These are phyloP conservation scores for Cadophora gregata DNA, from an alignment of 2,329 filamentous ascomycete genomes.

Conservation along the genomic window DNA sequence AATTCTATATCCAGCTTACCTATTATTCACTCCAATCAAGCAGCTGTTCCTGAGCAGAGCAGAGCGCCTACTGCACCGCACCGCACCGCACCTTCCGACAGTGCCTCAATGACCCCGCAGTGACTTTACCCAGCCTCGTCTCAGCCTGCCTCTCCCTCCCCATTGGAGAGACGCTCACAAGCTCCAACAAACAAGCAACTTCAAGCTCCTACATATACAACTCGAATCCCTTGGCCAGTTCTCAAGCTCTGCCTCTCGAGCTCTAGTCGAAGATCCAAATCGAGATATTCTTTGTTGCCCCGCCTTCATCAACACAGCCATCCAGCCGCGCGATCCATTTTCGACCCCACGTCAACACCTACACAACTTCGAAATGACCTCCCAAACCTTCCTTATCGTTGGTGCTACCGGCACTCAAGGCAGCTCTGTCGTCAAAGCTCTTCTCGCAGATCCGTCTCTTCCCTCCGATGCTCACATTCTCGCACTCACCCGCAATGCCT, in stretches of 20 bases:
- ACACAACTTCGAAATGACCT: slow-evolving; percentile 40
- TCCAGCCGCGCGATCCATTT: too few species aligned
- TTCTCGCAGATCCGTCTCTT: slow-evolving; percentile 44
- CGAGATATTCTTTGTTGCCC: not conserved
- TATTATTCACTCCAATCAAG: not conserved
- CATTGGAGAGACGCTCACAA: not conserved
- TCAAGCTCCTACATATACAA: slow-evolving; percentile 15
- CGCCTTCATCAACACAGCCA: too few species aligned
- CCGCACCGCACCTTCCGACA: not conserved
- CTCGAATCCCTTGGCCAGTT: not conserved
- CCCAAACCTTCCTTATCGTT: slow-evolving; percentile 43
- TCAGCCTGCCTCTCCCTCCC: slow-evolving; percentile 16
- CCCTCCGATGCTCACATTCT: slow-evolving; percentile 27
- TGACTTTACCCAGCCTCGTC: slow-evolving; percentile 12
- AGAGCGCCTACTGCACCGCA: too few species aligned
- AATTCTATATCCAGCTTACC: not conserved
- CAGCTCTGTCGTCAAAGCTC: slow-evolving; percentile 42
- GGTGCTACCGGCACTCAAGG: slow-evolving; percentile 48
- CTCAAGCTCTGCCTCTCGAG: not conserved
- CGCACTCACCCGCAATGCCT: slow-evolving; percentile 63
- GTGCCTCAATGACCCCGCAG: slow-evolving; percentile 8
- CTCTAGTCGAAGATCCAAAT: not conserved
- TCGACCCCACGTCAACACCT: slow-evolving; percentile 9
- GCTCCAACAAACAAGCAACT: slow-evolving; percentile 6
- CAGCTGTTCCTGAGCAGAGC: not conserved